Evolutionary conservation across 495 filamentous ascomycete species (phyloP), one percentile per base, ranked within the genome.

Genomic region (Hypoxylon trugodes): DNA sequence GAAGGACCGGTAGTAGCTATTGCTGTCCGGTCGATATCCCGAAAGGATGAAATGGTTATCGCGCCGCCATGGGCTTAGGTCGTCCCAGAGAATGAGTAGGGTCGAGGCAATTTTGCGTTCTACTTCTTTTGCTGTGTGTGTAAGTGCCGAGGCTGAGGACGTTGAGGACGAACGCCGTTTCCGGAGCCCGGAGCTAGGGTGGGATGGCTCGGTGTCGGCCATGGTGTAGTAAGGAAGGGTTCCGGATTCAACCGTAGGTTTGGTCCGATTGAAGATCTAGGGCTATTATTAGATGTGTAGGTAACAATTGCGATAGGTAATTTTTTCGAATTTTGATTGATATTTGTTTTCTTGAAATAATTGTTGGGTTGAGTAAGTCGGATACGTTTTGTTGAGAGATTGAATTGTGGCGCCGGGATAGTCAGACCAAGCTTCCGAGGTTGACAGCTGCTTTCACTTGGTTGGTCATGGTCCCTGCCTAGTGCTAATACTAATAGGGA

Each of bases 11-110:
- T 35, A 36, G 68, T 75, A 74, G 65, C 70, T 74, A 70, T 78
- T 68, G 68, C 69, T 73, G 6, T 74, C 74, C 1, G 53, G 66
- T 1, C 79, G 76, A 69, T 81, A 81, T 47, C 78, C 77, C 6
- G 60, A 19, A 9, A 55, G 51, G 65, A 81, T 80, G 73, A 61
- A 79, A 55, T 70, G 61, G 72, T 81, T 81, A 66, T 81, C 77
- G 50, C 76, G 76, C 24, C 76, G 76, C 79, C 79, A 81, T 32
- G 62, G 28, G 10, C 74, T 73, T 9, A 81, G 73, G 26, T 80
- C 77, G 61, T 80, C 75, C 76, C 76, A 81, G 36, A 69, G 61
- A 3, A 77, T 36, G 15, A 75, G 69, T 8, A 77, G 59, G 1
- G 69, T 65, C 5, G 59, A 40, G 6, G 70, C 60, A n/a, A 72